These are phyloP conservation scores for Hypomontagnella monticulosa DNA, from an alignment of 495 filamentous ascomycete species.

Conservation along the genomic window DNA sequence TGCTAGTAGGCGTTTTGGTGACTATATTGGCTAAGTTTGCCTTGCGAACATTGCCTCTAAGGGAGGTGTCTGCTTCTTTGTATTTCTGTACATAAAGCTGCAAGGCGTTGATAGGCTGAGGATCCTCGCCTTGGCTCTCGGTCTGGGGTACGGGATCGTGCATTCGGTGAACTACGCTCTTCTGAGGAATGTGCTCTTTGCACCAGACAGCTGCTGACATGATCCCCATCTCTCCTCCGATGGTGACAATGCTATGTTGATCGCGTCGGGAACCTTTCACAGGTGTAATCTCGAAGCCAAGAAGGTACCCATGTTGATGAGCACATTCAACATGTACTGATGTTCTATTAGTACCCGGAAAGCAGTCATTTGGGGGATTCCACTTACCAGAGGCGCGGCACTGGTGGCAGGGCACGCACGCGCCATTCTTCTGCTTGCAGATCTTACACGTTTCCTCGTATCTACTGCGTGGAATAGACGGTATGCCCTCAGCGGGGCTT, in stretches of 20 bases:
- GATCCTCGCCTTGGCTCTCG: conserved; percentile 55
- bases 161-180: conserved; percentile 77
- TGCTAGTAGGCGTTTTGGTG: conserved; percentile 50
- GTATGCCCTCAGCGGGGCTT: conserved; percentile 87
- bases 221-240: conserved; percentile 78
- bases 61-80: conserved; percentile 90
- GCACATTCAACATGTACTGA: conserved; percentile 90
- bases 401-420: conserved; percentile 82
- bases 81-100: conserved; percentile 87
- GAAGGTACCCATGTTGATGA: conserved; percentile 77
- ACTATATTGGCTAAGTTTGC: conserved; percentile 64
- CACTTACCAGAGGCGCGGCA: conserved; percentile 71
- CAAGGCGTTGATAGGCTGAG: conserved; percentile 66
- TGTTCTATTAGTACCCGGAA: conserved; percentile 27
- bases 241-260: conserved; percentile 72
- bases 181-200: conserved; percentile 78
- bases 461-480: conserved; percentile 71
- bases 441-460: conserved; percentile 84
- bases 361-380: background rate
- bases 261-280: conserved; percentile 88
- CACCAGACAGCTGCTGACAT: conserved; percentile 88
- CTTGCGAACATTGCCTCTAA: conserved; percentile 92
- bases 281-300: conserved; percentile 91
- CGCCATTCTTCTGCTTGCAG: conserved; percentile 76
- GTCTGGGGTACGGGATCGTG: conserved; percentile 72